Evolutionary conservation across 441 rosid species (phyloP).

Genomic region (Adansonia rubrostipa): DNA sequence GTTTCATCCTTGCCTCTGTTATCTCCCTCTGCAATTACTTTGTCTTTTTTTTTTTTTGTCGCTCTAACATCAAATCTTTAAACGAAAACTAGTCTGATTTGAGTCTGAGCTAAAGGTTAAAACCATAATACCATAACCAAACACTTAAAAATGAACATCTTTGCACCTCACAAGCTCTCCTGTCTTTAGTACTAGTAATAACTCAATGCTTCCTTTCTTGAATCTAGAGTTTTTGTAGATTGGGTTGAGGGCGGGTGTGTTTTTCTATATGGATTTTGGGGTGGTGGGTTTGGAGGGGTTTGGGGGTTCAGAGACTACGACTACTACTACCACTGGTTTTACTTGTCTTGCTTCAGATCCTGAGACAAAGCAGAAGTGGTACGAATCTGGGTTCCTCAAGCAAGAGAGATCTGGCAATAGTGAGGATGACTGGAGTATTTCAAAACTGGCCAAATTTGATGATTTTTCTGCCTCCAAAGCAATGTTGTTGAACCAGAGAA

Average conservation of each 20-base stretch:
- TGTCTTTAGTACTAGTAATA: constrained; percentile 23
- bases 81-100: constrained; percentile 32
- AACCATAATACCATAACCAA: constrained; percentile 19
- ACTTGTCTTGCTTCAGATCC: constrained; percentile 51
- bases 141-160: constrained; percentile 31
- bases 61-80: constrained; percentile 24
- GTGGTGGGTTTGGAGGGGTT: constrained; percentile 52
- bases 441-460: constrained; percentile 57
- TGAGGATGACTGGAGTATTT: constrained; percentile 61
- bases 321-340: constrained; percentile 30
- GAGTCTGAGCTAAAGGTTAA: constrained; percentile 31
- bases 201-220: constrained; percentile 30
- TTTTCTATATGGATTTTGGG: constrained; percentile 57
- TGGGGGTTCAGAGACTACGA: constrained; percentile 48
- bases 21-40: constrained; percentile 44
- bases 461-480: constrained; percentile 39
- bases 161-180: constrained; percentile 24
- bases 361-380: constrained; percentile 50
- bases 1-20: constrained; percentile 13
- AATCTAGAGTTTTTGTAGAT: constrained; percentile 27
- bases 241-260: constrained; percentile 13
- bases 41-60: constrained; percentile 23
- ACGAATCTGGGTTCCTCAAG: constrained; percentile 66
- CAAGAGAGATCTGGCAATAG: constrained; percentile 47
- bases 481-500: constrained; percentile 45